These are phyloP conservation scores for Amanita exitialis DNA, from an alignment of 768 basidiomycete genomes.

Conservation along the genomic window DNA sequence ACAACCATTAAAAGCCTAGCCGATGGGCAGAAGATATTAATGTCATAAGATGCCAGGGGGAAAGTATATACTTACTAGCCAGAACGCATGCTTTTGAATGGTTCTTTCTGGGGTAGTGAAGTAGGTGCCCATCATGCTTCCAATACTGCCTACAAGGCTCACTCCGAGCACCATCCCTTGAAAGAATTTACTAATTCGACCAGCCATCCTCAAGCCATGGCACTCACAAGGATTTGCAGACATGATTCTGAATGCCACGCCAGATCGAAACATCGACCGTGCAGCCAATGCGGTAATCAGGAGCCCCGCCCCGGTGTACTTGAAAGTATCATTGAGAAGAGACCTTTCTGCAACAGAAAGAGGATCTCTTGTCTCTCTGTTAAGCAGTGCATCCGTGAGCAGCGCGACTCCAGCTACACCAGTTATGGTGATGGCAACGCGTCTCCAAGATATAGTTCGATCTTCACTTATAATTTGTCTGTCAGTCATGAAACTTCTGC, in stretches of 20 bases:
- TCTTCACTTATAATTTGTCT: conserved; percentile 12
- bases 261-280: conserved; percentile 62
- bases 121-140: conserved; percentile 76
- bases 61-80: conserved; percentile 44
- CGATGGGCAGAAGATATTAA: not conserved
- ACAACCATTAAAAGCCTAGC: conserved; percentile 72
- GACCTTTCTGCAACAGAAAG: conserved; percentile 53
- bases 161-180: conserved; percentile 78
- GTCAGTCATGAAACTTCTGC: conserved; percentile 37
- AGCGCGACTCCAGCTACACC: conserved; percentile 66
- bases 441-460: conserved; percentile 17
- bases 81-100: conserved; percentile 70
- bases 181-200: not conserved
- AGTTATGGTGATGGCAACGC: conserved; percentile 37
- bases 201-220: not conserved
- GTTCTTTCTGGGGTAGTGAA: conserved; percentile 73
- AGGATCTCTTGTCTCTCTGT: conserved; percentile 68
- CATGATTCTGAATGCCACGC: conserved; percentile 67
- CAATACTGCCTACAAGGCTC: conserved; percentile 70
- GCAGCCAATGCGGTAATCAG: conserved; percentile 71
- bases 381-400: conserved; percentile 53
- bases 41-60: not conserved
- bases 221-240: conserved; percentile 69
- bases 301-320: conserved; percentile 77
- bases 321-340: conserved; percentile 70